Evolutionary conservation across 106 monocot species (phyloP), one percentile per base, ranked within the genome.

Genomic region (Gastrodia elata): DNA sequence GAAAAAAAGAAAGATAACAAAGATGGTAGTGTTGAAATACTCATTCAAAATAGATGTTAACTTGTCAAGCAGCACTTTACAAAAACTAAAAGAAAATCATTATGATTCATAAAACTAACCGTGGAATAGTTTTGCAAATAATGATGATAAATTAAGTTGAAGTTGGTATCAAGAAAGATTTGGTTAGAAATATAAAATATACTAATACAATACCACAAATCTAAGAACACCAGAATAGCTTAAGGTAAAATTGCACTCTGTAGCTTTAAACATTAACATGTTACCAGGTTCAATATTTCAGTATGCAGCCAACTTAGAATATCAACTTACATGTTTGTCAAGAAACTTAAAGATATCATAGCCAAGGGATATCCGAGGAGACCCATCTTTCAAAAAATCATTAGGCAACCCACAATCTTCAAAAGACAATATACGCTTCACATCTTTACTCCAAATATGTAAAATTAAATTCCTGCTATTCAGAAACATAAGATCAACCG

Each of bases 371-470:
- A 75, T 71, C 38, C 80, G 84, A 40, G 82, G 72, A 22, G 83
- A 70, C 77, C 86, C 85, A 78, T 88, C 77, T 70, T 83, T 40
- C 38, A 22, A 77, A 78, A 76, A 61, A 56, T 18, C 22, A 75
- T 65, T 72, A 84, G 82, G 75, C 39, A 84, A 15, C 56, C 81
- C 86, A 83, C 84, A 96, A n/a, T 88, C 84, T 52, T 79, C 82
- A 81, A 90, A 78, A 56, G 68, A 74, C 77, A 97, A 88, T 83
- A 86, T 79, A 58, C 77, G 87, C 33, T 82, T 90, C 65, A 88
- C 81, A 86, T 97, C 88, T 84, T 86, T 90, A 80, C 80, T 86
- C 96, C 96, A 97, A 75, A 83, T 83, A 22, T 76, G 79, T 77
- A 97, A 81, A 69, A 88, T 91, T 18, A 83, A 78, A 75, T 93